Conservation (phyloP, 805 yeast genomes). For the Schwanniomyces vanrijiae region DNA sequence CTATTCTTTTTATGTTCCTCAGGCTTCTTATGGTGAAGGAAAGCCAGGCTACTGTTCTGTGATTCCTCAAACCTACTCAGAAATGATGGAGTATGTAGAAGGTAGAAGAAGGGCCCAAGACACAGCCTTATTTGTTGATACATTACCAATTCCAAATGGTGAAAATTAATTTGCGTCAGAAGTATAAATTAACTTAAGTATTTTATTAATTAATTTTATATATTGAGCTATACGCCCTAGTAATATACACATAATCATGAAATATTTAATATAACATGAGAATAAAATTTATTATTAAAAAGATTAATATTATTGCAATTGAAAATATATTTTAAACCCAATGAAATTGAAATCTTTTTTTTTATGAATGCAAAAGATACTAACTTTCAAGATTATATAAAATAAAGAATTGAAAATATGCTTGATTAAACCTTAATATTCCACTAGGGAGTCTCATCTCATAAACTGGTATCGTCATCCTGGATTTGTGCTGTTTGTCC, state of each 20-base stretch:
- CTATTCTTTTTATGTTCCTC: slow-evolving; percentile 84
- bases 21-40: slow-evolving; percentile 41
- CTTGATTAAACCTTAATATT: background rate
- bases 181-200: background rate
- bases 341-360: background rate
- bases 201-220: background rate
- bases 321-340: background rate
- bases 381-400: background rate
- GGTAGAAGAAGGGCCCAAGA: slow-evolving; percentile 89
- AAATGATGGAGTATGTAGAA: slow-evolving; percentile 88
- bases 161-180: background rate
- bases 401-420: background rate
- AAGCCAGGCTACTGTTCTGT: slow-evolving; percentile 70
- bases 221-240: background rate
- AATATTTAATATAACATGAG: background rate
- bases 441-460: background rate
- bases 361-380: background rate
- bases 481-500: slow-evolving; percentile 38
- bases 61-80: slow-evolving; percentile 83
- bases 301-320: background rate
- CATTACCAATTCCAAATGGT: slow-evolving; percentile 23
- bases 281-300: background rate
- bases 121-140: slow-evolving; percentile 64
- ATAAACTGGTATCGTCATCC: slow-evolving; percentile 29
- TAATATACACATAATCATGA: background rate